A percentile compares a stretch with the other conserved stretches of the same genome.
Conservation (phyloP, 1,139 yeast species). For the Geotrichum carabidarum region DNA sequence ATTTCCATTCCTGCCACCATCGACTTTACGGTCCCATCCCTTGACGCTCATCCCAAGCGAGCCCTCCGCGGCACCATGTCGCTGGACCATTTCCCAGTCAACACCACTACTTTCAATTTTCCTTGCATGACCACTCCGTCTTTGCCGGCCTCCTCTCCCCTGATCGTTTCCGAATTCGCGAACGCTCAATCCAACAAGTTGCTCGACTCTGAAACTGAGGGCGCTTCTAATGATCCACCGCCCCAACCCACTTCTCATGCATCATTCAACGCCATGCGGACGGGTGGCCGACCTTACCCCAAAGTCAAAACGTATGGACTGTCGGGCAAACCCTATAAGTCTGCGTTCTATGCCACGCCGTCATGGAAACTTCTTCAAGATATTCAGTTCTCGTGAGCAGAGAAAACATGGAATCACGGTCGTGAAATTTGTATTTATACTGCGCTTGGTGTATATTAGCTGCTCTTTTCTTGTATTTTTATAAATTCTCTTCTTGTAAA, state of each 20-base stretch:
- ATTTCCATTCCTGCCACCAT: background rate
- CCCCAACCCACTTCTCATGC: background rate
- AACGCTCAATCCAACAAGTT: no score
- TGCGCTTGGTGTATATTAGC: no score
- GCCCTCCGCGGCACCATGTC: background rate
- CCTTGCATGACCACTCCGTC: background rate
- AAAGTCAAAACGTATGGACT: conserved; percentile 15
- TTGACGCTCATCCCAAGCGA: background rate
- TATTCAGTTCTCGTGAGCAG: background rate
- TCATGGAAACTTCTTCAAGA: conserved; percentile 16
- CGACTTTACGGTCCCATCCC: background rate
- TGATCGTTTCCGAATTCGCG: background rate
- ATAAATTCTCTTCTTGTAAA: no score
- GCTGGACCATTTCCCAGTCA: background rate
- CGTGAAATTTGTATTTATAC: no score
- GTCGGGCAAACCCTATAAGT: background rate
- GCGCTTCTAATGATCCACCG: background rate
- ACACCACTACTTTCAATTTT: background rate
- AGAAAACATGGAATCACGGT: no score
- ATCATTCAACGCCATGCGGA: background rate
- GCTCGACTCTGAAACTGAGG: no score
- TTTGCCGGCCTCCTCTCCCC: background rate
- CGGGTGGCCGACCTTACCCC: conserved; percentile 7
- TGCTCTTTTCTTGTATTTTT: no score
- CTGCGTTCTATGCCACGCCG: conserved; percentile 3